Base-by-base conservation (phyloP, 257 asterid genomes). In the Salvia rosmarinus region DNA sequence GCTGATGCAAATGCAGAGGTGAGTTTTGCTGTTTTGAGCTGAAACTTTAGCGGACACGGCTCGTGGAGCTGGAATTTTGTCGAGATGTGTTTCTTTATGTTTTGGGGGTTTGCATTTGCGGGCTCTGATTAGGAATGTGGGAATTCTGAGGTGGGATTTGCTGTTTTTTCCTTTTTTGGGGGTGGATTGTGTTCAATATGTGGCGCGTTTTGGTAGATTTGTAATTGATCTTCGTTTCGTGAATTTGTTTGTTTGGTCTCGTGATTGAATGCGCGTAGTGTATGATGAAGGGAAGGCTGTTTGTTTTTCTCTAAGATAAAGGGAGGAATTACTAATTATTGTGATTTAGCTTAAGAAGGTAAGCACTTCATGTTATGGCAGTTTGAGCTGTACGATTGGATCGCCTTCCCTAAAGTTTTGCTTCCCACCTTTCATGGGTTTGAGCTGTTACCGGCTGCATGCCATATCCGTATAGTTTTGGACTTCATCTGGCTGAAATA, bases 1-100 rank as follows among this genome's bases (percentile, higher is more conserved):
- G 64, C 68, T 13, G 73, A 68, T 68, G 75, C 67, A 64, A 82
- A 82, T 79, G 86, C 46, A 37, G 81, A 74, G 83, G 82, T 72
- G 68, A 73, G 11, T 67, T 47, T 37, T 58, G 20, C 32, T 71
- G 57, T 20, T 50, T 13, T 10, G 12, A 7, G 17, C 28, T 73
- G 68, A 19, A 25, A 1, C 9, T 30, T 16, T 23, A 19, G 59
- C 43, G 62, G 52, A 50, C 70, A 50, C 42, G 73, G 47, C 19
- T 65, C n/a, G 56, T 25, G 46, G 16, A 77, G 79, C 79, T 82
- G 83, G 77, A 52, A 9, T 49, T 63, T 43, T 46, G 51, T 34
- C 9, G 19, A 21, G 39, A 43, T 19, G 54, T 47, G 7, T 43
- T 3, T 16, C 5, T 76, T 62, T 42, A 1, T 28, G n/a, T 5